Evolutionary conservation across 306 rosid genomes (phyloP).

Genomic region (Medicago lupulina): DNA sequence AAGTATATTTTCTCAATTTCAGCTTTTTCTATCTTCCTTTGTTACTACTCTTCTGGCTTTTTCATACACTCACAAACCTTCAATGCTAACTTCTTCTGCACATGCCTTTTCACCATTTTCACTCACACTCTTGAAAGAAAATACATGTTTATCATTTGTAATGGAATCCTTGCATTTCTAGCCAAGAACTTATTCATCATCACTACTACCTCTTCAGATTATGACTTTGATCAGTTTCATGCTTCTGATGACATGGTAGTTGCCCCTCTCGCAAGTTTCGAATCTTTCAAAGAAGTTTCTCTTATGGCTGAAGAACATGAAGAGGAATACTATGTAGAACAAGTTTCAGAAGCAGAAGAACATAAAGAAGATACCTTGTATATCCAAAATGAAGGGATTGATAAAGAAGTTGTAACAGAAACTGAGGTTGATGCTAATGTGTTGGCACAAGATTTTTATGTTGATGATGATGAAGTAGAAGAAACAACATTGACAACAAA

Average conservation of each 20-base stretch:
- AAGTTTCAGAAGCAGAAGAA: conserved; percentile 38
- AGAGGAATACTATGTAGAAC: conserved; percentile 2
- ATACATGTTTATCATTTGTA: conserved; percentile 74
- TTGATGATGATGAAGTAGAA: conserved; percentile 23
- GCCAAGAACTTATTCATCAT: conserved; percentile 48
- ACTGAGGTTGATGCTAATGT: conserved; percentile 26
- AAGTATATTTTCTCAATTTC: conserved; percentile 49
- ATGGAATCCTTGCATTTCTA: conserved; percentile 69
- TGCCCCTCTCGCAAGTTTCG: neutral
- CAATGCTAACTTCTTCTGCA: conserved; percentile 55
- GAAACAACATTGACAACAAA: conserved; percentile 30
- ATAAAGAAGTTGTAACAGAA: neutral
- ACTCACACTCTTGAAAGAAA: conserved; percentile 65
- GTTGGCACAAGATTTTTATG: conserved; percentile 48
- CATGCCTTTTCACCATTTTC: conserved; percentile 57
- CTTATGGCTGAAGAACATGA: conserved; percentile 17
- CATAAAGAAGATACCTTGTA: conserved; percentile 11
- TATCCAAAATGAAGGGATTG: neutral
- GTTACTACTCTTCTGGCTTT: conserved; percentile 52
- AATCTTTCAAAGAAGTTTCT: conserved; percentile 2
- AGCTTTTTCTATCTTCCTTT: conserved; percentile 45
- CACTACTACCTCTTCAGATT: conserved; percentile 2
- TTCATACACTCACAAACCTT: conserved; percentile 55
- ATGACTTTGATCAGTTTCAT: conserved; percentile 11
- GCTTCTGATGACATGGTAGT: conserved; percentile 15